Evolutionary conservation across 352 stramenopile species (phyloP).

Genomic region (Phytopythium ostracodes): DNA sequence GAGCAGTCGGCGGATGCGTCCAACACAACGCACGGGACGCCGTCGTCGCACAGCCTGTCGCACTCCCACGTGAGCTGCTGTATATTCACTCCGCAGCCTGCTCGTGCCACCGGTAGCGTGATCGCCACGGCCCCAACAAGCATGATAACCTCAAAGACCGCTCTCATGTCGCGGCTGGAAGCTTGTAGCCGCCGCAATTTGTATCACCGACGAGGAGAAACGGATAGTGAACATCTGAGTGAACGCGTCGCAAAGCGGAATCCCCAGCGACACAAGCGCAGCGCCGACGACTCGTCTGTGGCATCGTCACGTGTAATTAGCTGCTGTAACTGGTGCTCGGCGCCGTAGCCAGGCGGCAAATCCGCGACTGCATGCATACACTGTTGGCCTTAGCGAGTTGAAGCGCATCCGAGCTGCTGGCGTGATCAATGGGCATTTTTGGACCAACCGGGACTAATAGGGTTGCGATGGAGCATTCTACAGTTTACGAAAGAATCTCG

Average conservation of each 20-base stretch:
- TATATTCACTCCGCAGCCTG: background rate
- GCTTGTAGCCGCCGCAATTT: no score
- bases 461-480: no score
- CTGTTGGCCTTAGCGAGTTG: background rate
- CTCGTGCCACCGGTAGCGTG: background rate
- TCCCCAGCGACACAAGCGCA: no score
- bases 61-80: conserved; percentile 1
- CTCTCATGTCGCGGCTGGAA: background rate
- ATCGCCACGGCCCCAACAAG: background rate
- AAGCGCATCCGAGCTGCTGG: background rate
- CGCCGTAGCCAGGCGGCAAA: background rate
- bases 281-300: no score
- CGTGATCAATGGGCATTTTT: background rate
- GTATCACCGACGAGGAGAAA: no score
- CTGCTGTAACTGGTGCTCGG: background rate
- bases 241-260: background rate
- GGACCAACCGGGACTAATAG: no score
- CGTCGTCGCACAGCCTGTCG: background rate
- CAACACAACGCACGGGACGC: background rate
- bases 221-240: background rate
- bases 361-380: background rate
- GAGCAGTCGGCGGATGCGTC: background rate
- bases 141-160: background rate
- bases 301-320: no score
- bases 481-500: no score